Evolutionary conservation across 108 stramenopile species (phyloP), one percentile per base, ranked within the genome.

Genomic region (Aureococcus anophagefferens): DNA sequence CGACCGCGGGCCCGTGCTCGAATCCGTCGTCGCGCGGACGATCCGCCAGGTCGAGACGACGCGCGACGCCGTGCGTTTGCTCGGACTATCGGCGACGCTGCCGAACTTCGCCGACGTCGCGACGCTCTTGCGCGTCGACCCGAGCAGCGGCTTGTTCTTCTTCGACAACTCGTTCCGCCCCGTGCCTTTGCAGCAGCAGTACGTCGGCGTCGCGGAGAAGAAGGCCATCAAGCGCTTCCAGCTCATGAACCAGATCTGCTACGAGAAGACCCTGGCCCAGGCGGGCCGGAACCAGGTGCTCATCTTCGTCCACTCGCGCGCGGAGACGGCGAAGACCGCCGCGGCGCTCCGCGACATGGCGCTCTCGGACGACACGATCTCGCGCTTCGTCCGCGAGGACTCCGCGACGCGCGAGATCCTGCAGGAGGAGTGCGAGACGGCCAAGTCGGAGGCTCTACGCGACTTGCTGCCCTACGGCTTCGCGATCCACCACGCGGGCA

Each of bases 21-120:
- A 99, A 78, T 88, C 92, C 68, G 89, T 99, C 65, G 93, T 99
- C 33, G 91, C 95, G 0, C 87, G 98, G 31, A 90, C 94, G 29
- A 90, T 98, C 68, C 89, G 98, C 28, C 95, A 96, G 82, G 88
- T 93, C 21, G 98, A 98, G 84, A 80, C 88, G 3, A 97, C 94
- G 29, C 89, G 91, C 32, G 94, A 96, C 72, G 91, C 87, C 7
- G 89, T 95, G 68, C 90, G 96, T 29, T 78, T 98, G 33, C 93
- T 99, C n/a, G 98, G 98, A 0, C 84, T 99, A 15, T 94, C 93
- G 46, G 98, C 98, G 17, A 99, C 98, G 0, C 83, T 99, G 63
- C 99, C 99, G n/a, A 99, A 99, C 82, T 99, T 95, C 85, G 83
- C 93, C 63, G 99, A 99, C 80, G 99, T 99, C 33, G 99, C 96